Base-by-base conservation (phyloP, 2,329 filamentous ascomycete species). In the Aspergillus ochraceus region DNA sequence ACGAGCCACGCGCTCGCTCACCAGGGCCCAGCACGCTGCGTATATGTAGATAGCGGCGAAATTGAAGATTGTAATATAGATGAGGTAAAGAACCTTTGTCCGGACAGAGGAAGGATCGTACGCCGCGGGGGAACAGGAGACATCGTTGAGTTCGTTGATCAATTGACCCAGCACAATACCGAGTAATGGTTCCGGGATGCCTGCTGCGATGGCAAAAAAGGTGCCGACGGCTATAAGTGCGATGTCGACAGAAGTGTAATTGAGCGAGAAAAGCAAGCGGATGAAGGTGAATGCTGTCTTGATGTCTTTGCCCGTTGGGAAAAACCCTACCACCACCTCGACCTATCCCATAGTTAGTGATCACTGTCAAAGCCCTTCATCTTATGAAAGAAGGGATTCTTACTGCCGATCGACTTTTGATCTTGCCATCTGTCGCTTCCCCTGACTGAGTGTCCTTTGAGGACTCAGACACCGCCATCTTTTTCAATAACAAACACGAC, bases 11-110 rank as follows among this genome's bases (percentile, higher is more conserved):
- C 87, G 83, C 62, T 87, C 86, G 57, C 86, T 86, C 56, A 84
- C 80, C 60, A 89, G 76, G 64, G 81, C 85, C 87, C 86, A 90
- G 63, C 83, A 87, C 12, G 84, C 77, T 42, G 86, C 80, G 68
- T 90, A 84, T 58, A 81, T 77, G 71, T 90, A 91, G 63, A 90
- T 87, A 64, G 84, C 77, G 51, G 79, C 79, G 65, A 90, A 87
- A 60, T 84, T 83, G 49, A 81, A 86, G 54, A 88, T 84, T 29
- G 84, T 84, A 46, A 90, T 82, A 70, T 88, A 88, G 20, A 88
- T 81, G 20, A 90, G 54, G n/a, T 52, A 42, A 11, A 64, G 55
- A n/a, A 64, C 51, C 26, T 62, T 62, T 14, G 51, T 42, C 22
- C 60, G 56, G 52, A 64, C 60, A 22, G 36, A 36, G 32, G 36